Conservation (phyloP, 2,329 filamentous ascomycete genomes). For the Penicillium brasilianum region DNA sequence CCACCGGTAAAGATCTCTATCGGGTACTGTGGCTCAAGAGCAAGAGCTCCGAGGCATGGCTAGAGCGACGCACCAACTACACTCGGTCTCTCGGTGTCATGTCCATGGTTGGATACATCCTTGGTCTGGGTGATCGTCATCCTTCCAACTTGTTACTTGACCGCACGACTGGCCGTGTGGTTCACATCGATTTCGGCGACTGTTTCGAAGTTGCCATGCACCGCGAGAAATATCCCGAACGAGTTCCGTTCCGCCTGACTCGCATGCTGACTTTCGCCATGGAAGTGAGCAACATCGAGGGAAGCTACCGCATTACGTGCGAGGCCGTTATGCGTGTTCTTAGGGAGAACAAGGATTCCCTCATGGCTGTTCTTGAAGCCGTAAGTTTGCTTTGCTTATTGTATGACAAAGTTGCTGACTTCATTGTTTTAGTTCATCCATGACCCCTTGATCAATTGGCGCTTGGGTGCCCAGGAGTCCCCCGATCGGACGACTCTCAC, state of each 20-base stretch:
- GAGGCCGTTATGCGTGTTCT: conserved; percentile 98
- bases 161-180: conserved; percentile 91
- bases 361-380: conserved; percentile 97
- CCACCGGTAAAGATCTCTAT: conserved; percentile 97
- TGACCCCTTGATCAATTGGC: conserved; percentile 98
- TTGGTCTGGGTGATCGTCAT: conserved; percentile 94
- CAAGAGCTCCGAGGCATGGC: conserved; percentile 96
- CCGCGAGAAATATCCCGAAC: conserved; percentile 96
- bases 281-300: conserved; percentile 99
- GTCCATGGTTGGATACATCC: conserved; percentile 99
- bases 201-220: conserved; percentile 99
- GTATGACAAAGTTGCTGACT: conserved; percentile 12
- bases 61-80: conserved; percentile 97
- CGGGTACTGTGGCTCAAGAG: conserved; percentile 98
- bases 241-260: conserved; percentile 95
- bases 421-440: conserved; percentile 79
- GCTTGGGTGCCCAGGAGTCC: conserved; percentile 70
- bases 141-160: conserved; percentile 98
- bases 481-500: conserved; percentile 64
- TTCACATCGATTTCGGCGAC: conserved; percentile 99
- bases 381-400: conserved; percentile 62
- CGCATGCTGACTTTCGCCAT: conserved; percentile 99
- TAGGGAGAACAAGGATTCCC: conserved; percentile 94
- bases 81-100: conserved; percentile 96
- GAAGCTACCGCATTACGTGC: conserved; percentile 96